These are phyloP conservation scores for Petunia secreta DNA, from an alignment of 257 asterid genomes.

Conservation along the genomic window DNA sequence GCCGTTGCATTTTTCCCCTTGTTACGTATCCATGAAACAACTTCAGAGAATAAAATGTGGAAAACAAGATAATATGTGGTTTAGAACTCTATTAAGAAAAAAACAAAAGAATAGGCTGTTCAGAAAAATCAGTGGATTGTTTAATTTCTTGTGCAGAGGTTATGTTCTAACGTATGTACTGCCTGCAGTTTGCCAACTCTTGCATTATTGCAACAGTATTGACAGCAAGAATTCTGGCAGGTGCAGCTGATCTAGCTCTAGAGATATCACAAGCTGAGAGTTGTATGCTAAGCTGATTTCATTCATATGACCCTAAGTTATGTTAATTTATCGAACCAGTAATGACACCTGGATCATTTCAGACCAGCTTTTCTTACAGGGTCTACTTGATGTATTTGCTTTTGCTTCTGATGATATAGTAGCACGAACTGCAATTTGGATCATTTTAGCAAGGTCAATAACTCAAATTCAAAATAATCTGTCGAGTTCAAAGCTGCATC, in stretches of 20 bases:
- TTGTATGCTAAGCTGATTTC: conserved; percentile 10
- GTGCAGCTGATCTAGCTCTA: conserved; percentile 52
- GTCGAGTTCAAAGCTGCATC: conserved; percentile 46
- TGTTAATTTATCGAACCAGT: conserved; percentile 4
- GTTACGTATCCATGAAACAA: conserved; percentile 9
- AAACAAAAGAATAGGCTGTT: neutral
- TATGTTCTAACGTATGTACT: conserved; percentile 1
- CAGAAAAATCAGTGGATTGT: neutral
- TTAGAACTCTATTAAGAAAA: neutral
- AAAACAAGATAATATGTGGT: neutral
- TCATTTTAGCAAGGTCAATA: conserved; percentile 63
- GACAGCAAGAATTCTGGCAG: conserved; percentile 75
- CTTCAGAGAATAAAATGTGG: conserved; percentile 23
- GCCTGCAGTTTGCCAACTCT: conserved; percentile 72
- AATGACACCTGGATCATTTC: conserved; percentile 37
- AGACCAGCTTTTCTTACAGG: conserved; percentile 75
- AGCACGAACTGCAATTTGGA: conserved; percentile 84
- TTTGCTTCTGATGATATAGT: conserved; percentile 67
- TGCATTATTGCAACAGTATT: conserved; percentile 80
- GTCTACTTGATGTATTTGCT: conserved; percentile 66
- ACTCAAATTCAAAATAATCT: conserved; percentile 45
- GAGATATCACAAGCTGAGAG: conserved; percentile 64
- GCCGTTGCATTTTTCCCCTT: neutral
- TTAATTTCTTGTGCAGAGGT: neutral
- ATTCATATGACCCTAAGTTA: conserved; percentile 20